These are phyloP conservation scores for Kitagawia praeruptora DNA, from an alignment of 129 eudicot genomes.

Conservation along the genomic window DNA sequence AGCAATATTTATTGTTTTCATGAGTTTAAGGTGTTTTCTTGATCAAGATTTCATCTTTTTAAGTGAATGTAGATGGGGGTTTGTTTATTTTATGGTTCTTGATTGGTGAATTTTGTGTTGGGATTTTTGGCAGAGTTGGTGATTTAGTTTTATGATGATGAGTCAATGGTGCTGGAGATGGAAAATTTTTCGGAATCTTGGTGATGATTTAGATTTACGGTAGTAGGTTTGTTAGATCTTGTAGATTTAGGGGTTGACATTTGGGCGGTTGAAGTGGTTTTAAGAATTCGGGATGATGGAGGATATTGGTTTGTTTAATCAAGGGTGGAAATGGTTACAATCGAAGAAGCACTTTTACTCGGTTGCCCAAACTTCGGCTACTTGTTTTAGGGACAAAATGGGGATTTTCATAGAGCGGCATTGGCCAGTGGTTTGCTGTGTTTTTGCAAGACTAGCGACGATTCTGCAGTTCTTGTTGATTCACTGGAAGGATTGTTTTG, in stretches of 20 bases:
- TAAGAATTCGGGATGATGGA: slow-evolving; percentile 43
- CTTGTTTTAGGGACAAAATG: slow-evolving; percentile 43
- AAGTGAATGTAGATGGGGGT: slow-evolving; percentile 20
- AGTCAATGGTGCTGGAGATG: neutral
- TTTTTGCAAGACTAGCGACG: slow-evolving; percentile 43
- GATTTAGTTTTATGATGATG: neutral
- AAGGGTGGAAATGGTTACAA: slow-evolving; percentile 75
- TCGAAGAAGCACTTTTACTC: slow-evolving; percentile 49
- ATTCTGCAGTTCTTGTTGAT: slow-evolving; percentile 35
- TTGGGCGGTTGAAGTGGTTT: neutral
- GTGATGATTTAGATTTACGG: neutral
- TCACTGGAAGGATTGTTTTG: slow-evolving; percentile 56
- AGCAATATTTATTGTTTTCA: slow-evolving; percentile 27
- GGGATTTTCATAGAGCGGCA: slow-evolving; percentile 53
- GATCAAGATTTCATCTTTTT: slow-evolving; percentile 18
- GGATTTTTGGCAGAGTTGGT: neutral
- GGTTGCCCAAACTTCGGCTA: slow-evolving; percentile 22
- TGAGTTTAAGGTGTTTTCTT: slow-evolving; percentile 19
- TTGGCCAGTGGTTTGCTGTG: slow-evolving; percentile 85
- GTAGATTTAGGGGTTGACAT: slow-evolving; percentile 9
- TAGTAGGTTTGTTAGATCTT: slow-evolving; percentile 5
- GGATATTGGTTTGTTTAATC: slow-evolving; percentile 72
- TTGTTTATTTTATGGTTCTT: slow-evolving; percentile 2
- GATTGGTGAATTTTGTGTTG: neutral
- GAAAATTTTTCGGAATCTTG: neutral